Evolutionary conservation across 768 basidiomycete species (phyloP).

Genomic region (Mycena indigotica): DNA sequence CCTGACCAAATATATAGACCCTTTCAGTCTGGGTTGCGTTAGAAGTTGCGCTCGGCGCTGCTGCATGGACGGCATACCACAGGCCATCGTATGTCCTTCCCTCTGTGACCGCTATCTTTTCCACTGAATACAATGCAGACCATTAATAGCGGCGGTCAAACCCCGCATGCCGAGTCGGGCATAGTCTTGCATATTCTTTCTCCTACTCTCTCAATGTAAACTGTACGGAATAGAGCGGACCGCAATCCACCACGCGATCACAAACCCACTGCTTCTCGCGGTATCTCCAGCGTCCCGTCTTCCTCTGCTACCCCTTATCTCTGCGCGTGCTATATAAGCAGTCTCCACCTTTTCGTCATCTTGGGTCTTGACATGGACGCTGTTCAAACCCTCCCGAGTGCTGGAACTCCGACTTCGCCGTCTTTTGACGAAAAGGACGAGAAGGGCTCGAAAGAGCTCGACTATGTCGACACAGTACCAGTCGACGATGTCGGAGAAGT

Average conservation of each 20-base stretch:
- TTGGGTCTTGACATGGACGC: not conserved
- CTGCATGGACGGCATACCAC: not conserved
- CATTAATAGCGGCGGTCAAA: not conserved
- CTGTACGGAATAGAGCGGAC: too few species aligned
- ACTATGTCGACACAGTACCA: not conserved
- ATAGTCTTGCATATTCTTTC: not conserved
- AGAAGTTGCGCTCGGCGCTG: not conserved
- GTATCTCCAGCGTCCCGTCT: too few species aligned
- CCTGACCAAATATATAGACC: not conserved
- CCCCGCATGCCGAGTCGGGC: not conserved
- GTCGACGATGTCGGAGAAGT: slow-evolving; percentile 23
- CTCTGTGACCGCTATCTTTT: not conserved
- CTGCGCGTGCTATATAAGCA: not conserved
- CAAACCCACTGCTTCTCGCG: too few species aligned
- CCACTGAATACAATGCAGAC: not conserved
- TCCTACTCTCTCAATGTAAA: too few species aligned
- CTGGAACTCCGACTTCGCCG: not conserved
- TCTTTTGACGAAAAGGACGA: not conserved
- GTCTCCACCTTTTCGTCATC: not conserved
- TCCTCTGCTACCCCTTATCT: not conserved
- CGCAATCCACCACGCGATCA: too few species aligned
- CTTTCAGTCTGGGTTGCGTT: not conserved
- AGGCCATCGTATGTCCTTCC: not conserved
- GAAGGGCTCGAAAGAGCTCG: not conserved
- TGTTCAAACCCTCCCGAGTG: not conserved